phyloP scores from a whole-genome alignment of 2,329 filamentous ascomycete species.

The Botrytis porri region DNA sequence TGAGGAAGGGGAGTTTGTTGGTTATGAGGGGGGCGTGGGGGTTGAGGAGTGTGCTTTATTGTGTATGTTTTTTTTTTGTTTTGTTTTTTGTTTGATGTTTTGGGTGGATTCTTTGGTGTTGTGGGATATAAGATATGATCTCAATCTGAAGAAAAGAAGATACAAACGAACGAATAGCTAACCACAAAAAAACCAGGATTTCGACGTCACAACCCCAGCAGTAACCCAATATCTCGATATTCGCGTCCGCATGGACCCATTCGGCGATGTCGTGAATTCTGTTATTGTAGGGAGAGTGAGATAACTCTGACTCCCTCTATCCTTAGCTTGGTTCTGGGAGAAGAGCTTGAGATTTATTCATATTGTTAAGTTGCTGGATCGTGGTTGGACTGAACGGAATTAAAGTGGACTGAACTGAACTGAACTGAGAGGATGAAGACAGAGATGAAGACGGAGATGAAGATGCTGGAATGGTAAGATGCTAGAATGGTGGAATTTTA shows the following conservation, averaged over 20 bases:
- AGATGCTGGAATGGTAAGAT: background rate
- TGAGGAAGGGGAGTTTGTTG: constrained; percentile 45
- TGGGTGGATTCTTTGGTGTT: background rate
- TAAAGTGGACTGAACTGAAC: too few relatives aligned
- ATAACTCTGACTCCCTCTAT: background rate
- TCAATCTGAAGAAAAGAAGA: background rate
- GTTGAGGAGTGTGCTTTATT: constrained; percentile 47
- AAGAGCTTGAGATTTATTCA: background rate
- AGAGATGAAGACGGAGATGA: too few relatives aligned
- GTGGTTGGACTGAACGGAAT: background rate
- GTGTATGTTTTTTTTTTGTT: constrained; percentile 37
- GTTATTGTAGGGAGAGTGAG: constrained; percentile 42
- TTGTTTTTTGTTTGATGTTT: background rate
- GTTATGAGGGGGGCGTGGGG: constrained; percentile 47
- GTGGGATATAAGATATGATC: background rate
- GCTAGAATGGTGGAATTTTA: background rate
- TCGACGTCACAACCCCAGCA: constrained; percentile 41
- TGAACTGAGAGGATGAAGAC: background rate
- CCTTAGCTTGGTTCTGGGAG: background rate
- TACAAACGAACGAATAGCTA: background rate
- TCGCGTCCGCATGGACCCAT: constrained; percentile 47
- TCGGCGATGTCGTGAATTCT: constrained; percentile 50
- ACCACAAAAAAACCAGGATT: constrained; percentile 33
- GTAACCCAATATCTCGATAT: constrained; percentile 41
- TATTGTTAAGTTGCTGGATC: background rate